Evolutionary conservation across 805 yeast species (phyloP).

Genomic region (Candida awuae): DNA sequence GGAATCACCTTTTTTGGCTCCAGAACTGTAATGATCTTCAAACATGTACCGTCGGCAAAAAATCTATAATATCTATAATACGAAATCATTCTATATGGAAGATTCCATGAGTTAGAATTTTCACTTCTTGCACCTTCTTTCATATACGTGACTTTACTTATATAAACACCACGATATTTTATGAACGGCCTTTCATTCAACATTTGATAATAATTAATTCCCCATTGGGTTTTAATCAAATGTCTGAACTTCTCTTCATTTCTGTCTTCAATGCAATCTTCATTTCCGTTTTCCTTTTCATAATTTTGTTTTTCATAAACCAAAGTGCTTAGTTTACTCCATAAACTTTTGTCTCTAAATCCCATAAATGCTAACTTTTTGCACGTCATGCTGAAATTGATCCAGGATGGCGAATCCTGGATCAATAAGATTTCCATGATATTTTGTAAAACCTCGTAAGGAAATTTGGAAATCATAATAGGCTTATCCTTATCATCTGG

Average conservation of each 20-base stretch:
- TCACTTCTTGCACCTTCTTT: conserved; percentile 74
- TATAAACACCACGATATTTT: conserved; percentile 76
- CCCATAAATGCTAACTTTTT: conserved; percentile 48
- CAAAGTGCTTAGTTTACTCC: conserved; percentile 42
- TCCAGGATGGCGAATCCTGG: conserved; percentile 56
- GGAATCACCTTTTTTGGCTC: conserved; percentile 69
- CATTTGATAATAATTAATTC: conserved; percentile 43
- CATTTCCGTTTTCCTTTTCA: no score
- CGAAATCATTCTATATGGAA: conserved; percentile 77
- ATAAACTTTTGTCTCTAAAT: conserved; percentile 42
- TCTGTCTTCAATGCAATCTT: no score
- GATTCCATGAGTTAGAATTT: conserved; percentile 56
- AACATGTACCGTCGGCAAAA: conserved; percentile 66
- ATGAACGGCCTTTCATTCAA: conserved; percentile 61
- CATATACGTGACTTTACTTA: conserved; percentile 75
- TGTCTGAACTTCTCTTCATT: conserved; percentile 27
- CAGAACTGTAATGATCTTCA: conserved; percentile 59
- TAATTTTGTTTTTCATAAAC: conserved; percentile 50
- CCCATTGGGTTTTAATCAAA: conserved; percentile 34
- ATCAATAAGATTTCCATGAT: conserved; percentile 42
- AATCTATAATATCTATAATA: conserved; percentile 83
- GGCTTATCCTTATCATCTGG: conserved; percentile 30
- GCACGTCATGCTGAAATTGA: conserved; percentile 52
- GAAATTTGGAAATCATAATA: conserved; percentile 37
- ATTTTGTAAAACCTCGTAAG: conserved; percentile 50